Percentiles rank a stretch among this genome's conserved stretches.
Evolutionary conservation across 306 rosid genomes (phyloP).

Genomic region (Mucuna pruriens): DNA sequence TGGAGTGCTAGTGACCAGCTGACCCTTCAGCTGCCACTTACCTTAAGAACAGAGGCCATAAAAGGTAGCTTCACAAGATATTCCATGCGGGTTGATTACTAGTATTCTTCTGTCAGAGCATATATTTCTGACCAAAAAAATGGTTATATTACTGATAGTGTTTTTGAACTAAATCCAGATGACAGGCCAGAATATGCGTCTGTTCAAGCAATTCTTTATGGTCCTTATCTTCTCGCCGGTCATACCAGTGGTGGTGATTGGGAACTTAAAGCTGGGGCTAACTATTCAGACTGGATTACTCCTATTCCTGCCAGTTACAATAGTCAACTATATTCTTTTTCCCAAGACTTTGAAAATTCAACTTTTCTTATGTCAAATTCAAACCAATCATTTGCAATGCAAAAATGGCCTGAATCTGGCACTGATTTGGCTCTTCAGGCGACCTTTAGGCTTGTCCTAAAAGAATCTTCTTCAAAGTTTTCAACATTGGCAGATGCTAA

Average conservation of each 20-base stretch:
- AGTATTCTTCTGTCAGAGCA: conserved; percentile 2
- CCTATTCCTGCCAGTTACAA: conserved; percentile 68
- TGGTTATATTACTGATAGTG: conserved; percentile 26
- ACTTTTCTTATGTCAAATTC: conserved; percentile 54
- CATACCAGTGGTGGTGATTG: conserved; percentile 59
- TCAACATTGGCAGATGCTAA: conserved; percentile 15
- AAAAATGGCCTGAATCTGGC: conserved; percentile 55
- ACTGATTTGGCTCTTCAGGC: conserved; percentile 54
- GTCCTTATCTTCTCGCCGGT: conserved; percentile 79
- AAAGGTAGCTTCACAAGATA: conserved; percentile 57
- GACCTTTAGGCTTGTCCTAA: conserved; percentile 71
- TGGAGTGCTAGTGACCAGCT: conserved; percentile 73
- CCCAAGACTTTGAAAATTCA: conserved; percentile 50
- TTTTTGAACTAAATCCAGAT: conserved; percentile 61
- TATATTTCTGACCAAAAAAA: background rate
- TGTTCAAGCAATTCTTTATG: conserved; percentile 77
- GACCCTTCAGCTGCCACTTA: conserved; percentile 71
- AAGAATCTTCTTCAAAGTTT: conserved; percentile 35
- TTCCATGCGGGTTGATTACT: background rate
- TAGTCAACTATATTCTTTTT: conserved; percentile 55
- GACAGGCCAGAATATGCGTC: conserved; percentile 70
- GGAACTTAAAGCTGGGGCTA: conserved; percentile 55
- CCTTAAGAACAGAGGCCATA: conserved; percentile 68
- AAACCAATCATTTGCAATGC: conserved; percentile 61
- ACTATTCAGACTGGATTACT: conserved; percentile 60